These are phyloP conservation scores for Nicotiana rustica DNA, from an alignment of 305 asterid species.

Conservation along the genomic window DNA sequence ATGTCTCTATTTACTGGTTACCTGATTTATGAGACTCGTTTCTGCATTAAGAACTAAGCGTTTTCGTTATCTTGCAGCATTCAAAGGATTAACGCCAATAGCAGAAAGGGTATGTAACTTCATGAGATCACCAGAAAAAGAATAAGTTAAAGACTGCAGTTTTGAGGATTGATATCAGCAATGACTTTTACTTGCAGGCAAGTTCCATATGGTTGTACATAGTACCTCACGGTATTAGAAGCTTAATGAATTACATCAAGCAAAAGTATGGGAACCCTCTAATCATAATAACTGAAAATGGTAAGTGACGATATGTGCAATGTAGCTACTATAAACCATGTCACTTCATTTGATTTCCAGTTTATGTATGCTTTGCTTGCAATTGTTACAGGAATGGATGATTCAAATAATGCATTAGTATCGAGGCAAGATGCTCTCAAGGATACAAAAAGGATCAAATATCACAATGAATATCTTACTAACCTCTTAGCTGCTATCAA, in stretches of 20 bases:
- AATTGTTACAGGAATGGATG: slow-evolving; percentile 76
- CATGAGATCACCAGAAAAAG: too few species aligned
- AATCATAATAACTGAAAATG: slow-evolving; percentile 85
- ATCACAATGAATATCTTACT: slow-evolving; percentile 76
- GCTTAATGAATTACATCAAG: slow-evolving; percentile 80
- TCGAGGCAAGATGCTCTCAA: slow-evolving; percentile 56
- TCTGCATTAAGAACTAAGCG: not conserved
- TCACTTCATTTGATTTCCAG: too few species aligned
- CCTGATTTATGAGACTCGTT: not conserved
- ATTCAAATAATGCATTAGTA: slow-evolving; percentile 56
- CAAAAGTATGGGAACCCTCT: slow-evolving; percentile 80
- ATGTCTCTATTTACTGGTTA: slow-evolving; percentile 38
- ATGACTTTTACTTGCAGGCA: slow-evolving; percentile 58
- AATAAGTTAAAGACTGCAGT: not conserved
- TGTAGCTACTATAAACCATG: not conserved
- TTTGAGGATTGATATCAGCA: not conserved
- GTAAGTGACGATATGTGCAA: slow-evolving; percentile 41
- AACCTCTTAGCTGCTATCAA: slow-evolving; percentile 70
- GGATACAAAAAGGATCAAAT: slow-evolving; percentile 74
- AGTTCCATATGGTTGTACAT: slow-evolving; percentile 86
- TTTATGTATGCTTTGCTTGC: not conserved
- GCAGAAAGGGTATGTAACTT: slow-evolving; percentile 60
- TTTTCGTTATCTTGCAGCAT: slow-evolving; percentile 55
- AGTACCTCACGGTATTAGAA: slow-evolving; percentile 87
- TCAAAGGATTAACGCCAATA: slow-evolving; percentile 58